Base-by-base conservation (phyloP, 108 stramenopile species). In the Fragilariopsis cylindrus region DNA sequence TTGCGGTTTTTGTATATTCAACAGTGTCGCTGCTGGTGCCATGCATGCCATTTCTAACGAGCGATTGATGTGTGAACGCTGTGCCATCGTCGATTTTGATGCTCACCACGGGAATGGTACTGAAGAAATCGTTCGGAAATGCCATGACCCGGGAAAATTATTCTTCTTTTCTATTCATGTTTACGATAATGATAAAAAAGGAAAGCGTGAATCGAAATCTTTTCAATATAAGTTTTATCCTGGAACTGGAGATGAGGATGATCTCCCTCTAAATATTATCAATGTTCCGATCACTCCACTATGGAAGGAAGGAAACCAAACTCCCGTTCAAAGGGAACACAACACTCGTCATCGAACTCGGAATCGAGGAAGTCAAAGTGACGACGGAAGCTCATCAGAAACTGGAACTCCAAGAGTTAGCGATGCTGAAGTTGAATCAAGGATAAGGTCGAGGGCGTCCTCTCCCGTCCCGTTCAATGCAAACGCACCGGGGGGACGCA, bases 71-170 rank as follows among this genome's bases (percentile, higher is more conserved):
- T 91, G 94, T 70, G 87, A 90, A 72, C 89, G 91, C 43, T 91
- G 91, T 69, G 98, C 99, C 41, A 98, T 99, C 74, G 94, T 99
- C 12, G 99, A 99, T 77, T 88, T 98, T 70, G 99, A 99, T 88
- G 94, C 94, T 0, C 98, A 99, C 77, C 98, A 98, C 81, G 98
- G 98, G 12, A 98, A 99, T 71, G 98, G 98, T 53, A 99, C 98
- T 5, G 97, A 98, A 83, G 98, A 98, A 73, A 97, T 98, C 74
- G 96, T 98, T 30, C 71, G 87, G 45, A 88, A 86, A 60, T 96
- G 87, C 76, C 86, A 87, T 69, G 90, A 97, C 65, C 96, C 97
- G 16, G 82, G 85, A 54, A 87, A 89, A 64, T 73, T 99, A 7
- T 88, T 98, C 55, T 99, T 99, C 76, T 97, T 95, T 79, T 95